Percentiles rank a stretch among this genome's conserved stretches.
phyloP scores from a whole-genome alignment of 23 red algal genomes.

The Gracilaria domingensis region DNA sequence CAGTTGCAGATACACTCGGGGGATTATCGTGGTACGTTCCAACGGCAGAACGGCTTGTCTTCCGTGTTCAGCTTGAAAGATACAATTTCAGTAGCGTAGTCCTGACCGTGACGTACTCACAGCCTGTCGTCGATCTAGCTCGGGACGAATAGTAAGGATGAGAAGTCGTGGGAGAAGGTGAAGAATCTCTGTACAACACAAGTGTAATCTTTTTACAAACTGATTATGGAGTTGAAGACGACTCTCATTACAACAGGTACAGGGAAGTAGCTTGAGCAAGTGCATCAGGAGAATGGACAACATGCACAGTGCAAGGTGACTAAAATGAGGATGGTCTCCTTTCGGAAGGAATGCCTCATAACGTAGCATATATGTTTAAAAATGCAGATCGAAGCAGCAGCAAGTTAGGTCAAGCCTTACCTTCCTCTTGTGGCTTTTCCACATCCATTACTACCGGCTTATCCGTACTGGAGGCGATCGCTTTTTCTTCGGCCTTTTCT shows the following conservation, averaged over 20 bases:
- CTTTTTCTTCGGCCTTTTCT: background rate
- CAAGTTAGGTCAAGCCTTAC: background rate
- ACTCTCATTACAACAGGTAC: constrained; percentile 21
- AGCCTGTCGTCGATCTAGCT: too few species aligned
- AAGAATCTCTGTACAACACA: constrained; percentile 6
- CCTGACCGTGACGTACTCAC: background rate
- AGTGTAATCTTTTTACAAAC: constrained; percentile 23
- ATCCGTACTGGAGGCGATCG: background rate
- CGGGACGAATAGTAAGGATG: background rate
- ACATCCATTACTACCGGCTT: constrained; percentile 18
- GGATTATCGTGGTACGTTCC: background rate
- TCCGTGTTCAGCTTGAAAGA: background rate
- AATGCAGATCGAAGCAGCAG: background rate
- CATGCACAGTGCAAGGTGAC: constrained; percentile 13
- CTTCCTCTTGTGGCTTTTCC: constrained; percentile 23
- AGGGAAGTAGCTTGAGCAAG: constrained; percentile 5
- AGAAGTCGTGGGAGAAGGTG: background rate
- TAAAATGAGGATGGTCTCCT: background rate
- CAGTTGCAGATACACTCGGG: background rate
- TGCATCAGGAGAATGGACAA: constrained; percentile 15
- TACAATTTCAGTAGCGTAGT: background rate
- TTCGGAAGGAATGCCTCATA: background rate
- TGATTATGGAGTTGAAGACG: background rate
- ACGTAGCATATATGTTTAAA: background rate
- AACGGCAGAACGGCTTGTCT: background rate